Percentiles rank a stretch among this genome's conserved stretches.
Conservation (phyloP, 768 basidiomycete species). For the Cyclocybe cylindracea region DNA sequence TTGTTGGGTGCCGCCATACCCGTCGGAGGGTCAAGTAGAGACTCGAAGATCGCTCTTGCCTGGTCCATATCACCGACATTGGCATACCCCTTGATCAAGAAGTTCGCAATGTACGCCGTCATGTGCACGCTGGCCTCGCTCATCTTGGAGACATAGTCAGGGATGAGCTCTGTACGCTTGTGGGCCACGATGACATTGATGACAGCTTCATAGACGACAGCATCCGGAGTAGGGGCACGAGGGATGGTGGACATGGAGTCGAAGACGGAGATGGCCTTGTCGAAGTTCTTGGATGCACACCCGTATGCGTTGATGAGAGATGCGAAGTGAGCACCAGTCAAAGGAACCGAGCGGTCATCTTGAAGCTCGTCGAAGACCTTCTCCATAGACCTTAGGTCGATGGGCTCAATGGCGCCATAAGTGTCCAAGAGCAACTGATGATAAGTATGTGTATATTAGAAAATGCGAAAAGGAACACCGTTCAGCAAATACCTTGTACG, state of each 20-base stretch:
- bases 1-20: constrained; percentile 90
- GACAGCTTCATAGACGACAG: constrained; percentile 87
- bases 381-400: constrained; percentile 75
- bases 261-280: constrained; percentile 76
- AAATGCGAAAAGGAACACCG: background rate
- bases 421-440: constrained; percentile 82
- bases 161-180: constrained; percentile 77
- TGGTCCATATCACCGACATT: constrained; percentile 67
- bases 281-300: constrained; percentile 72
- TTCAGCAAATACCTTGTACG: constrained; percentile 73
- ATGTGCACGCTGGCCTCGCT: constrained; percentile 67
- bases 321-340: constrained; percentile 61
- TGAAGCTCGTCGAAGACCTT: constrained; percentile 63
- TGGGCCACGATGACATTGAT: constrained; percentile 84
- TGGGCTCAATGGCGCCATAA: constrained; percentile 83
- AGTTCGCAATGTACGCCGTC: constrained; percentile 95
- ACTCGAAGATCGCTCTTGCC: constrained; percentile 79
- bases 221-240: constrained; percentile 64
- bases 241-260: constrained; percentile 61
- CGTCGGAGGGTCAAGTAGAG: constrained; percentile 73
- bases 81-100: constrained; percentile 74
- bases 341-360: constrained; percentile 40
- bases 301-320: constrained; percentile 90
- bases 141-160: constrained; percentile 66
- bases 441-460: constrained; percentile 6